Percentiles rank a stretch among this genome's conserved stretches.
These are phyloP conservation scores for Pichia inconspicua DNA, from an alignment of 1,139 yeast genomes.

Conservation along the genomic window DNA sequence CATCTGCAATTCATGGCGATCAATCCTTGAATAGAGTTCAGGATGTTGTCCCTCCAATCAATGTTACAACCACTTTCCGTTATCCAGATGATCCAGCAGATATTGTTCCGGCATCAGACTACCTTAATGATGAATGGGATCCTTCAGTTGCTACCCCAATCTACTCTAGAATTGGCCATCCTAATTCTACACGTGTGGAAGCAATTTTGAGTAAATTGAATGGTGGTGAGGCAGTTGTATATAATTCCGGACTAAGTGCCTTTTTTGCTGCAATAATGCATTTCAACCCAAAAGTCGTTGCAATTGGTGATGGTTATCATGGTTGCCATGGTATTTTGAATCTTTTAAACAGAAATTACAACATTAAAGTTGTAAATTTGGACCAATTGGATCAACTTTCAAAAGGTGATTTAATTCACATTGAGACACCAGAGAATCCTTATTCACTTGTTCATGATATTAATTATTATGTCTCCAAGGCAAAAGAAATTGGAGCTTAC, in stretches of 20 bases:
- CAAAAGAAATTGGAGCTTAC: conserved; percentile 67
- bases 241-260: conserved; percentile 75
- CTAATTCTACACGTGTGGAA: conserved; percentile 63
- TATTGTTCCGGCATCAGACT: conserved; percentile 33
- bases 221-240: conserved; percentile 52
- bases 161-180: conserved; percentile 71
- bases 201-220: conserved; percentile 52
- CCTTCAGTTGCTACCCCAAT: conserved; percentile 28
- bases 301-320: conserved; percentile 77
- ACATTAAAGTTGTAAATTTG: conserved; percentile 45
- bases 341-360: conserved; percentile 53
- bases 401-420: conserved; percentile 69
- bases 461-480: conserved; percentile 50
- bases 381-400: conserved; percentile 44
- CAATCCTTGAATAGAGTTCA: conserved; percentile 32
- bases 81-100: conserved; percentile 54
- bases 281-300: conserved; percentile 65
- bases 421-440: conserved; percentile 88
- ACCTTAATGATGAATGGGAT: conserved; percentile 27
- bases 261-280: conserved; percentile 68
- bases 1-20: conserved; percentile 57
- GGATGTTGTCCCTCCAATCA: conserved; percentile 76
- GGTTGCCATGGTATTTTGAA: conserved; percentile 71
- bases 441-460: conserved; percentile 60
- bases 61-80: conserved; percentile 69